Base-by-base conservation (phyloP, 805 yeast genomes). In the Metschnikowia similis region DNA sequence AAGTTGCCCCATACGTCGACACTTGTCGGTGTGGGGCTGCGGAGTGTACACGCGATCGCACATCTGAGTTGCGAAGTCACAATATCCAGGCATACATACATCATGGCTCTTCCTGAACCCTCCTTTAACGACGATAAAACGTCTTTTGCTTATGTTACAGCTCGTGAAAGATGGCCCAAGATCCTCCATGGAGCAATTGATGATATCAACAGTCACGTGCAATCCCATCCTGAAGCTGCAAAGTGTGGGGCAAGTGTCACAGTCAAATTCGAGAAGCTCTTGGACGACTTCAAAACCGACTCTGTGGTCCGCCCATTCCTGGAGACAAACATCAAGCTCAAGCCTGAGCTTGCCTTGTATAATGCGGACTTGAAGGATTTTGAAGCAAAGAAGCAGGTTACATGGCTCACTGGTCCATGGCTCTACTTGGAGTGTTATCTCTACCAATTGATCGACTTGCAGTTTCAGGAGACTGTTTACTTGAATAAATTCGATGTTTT, bases 351-450 rank as follows among this genome's bases (percentile, higher is more conserved):
- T 50, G 64, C 66, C 10, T 71, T 80, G 6, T 91, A 81, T 70
- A 88, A 92, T 67, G 76, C 75, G 3, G 76, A 79, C 34, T 68
- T 83, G 58, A 62, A 59, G 26, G 55, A 62, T 27, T 57, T 70
- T 42, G 66, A 65, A 45, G 47, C 48, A 27, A 41, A 49, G 3
- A 63, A 56, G 50, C 45, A 51, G 14, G 60, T 76, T 47, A 80
- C 87, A 13, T 94, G 97, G 97, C 70, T 74, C 41, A 75, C 84
- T 8, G 95, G 92, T 0, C 96, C 96, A 16, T 94, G 99, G 99
- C 71, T 94, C 48, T 85, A 77, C 61, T 72, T 86, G 38, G 99
- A 95, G 66, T 85, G 96, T 66, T 84, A 85, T 62, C 64, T 94
- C 51, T 94, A 94, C 69, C 82, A 96, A 51, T 66, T 74, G 52